Base-by-base conservation (phyloP, 1,139 yeast species). In the Pichia sp. region DNA sequence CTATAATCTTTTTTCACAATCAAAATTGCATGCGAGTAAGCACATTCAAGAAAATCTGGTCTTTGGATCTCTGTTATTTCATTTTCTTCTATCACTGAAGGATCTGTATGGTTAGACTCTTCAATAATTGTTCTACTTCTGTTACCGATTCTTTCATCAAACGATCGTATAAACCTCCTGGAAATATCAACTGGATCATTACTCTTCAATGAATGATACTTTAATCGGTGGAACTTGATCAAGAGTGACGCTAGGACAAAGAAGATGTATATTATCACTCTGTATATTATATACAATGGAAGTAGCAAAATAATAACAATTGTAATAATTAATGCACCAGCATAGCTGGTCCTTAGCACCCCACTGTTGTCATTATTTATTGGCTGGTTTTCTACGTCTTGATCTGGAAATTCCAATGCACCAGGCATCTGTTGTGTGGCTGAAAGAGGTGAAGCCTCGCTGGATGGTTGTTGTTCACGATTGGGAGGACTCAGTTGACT, bases 11-110 rank as follows among this genome's bases (percentile, higher is more conserved):
- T 66, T 45, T 83, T 82, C 15, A 91, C 83, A 59, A 70, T 66
- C 52, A 71, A 78, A 41, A 83, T 64, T 2, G 94, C 94, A 49
- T 81, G 79, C 1, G 88, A 74, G 58, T 84, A 84, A 36, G 93
- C 81, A 11, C 91, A 89, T 53, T 79, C 77, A 48, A 71, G 73
- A 51, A 83, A 81, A 35, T 58, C 59, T 0, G 63, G 64, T 34
- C 64, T 47, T 15, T 42, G 49, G 15, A 58, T 52, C 31, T 50
- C 57, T 39, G 48, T 36, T 17, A 34, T 17, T 35, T 39, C 39
- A n/a, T 34, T 28, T 25, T 41, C 46, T 15, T 34, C 25, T 5
- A 46, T 34, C n/a, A 35, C 35, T n/a, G 24, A 21, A 9, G 26
- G 20, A n/a, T 20, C 25, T 18, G 10, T 14, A 15, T 23, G n/a